Percentiles rank a stretch among this genome's conserved stretches.
phyloP scores from a whole-genome alignment of 768 basidiomycete species.

The Gymnopilus dilepis region DNA sequence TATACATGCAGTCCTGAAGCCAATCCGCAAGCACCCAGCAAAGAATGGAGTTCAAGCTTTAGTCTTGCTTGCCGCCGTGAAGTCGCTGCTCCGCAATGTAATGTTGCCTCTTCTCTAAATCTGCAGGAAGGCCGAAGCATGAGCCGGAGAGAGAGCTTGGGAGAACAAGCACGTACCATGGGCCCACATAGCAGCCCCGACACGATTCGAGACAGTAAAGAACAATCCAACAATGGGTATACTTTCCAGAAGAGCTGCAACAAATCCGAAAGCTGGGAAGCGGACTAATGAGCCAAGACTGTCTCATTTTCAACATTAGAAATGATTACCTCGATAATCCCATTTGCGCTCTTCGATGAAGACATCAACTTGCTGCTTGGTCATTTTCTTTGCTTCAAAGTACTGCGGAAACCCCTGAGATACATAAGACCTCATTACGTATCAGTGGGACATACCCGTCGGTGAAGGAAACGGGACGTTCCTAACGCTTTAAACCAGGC shows the following conservation, averaged over 20 bases:
- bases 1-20: neutral
- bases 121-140: slow-evolving; percentile 35
- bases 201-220: slow-evolving; percentile 85
- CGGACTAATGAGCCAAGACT: neutral
- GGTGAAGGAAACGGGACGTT: slow-evolving; percentile 72
- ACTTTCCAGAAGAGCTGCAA: slow-evolving; percentile 80
- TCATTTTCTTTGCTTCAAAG: slow-evolving; percentile 87
- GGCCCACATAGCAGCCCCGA: slow-evolving; percentile 96
- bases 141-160: slow-evolving; percentile 29
- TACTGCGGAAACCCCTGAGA: slow-evolving; percentile 51
- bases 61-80: slow-evolving; percentile 3
- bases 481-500: slow-evolving; percentile 72
- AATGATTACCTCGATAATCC: slow-evolving; percentile 62
- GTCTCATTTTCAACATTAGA: neutral
- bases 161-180: slow-evolving; percentile 52
- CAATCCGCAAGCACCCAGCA: neutral
- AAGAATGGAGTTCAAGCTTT: neutral
- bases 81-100: slow-evolving; percentile 41
- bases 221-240: slow-evolving; percentile 82
- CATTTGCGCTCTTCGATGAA: slow-evolving; percentile 92
- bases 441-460: slow-evolving; percentile 50
- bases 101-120: slow-evolving; percentile 66
- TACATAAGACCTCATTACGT: neutral
- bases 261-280: slow-evolving; percentile 80
- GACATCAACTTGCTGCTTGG: slow-evolving; percentile 62